Conservation (phyloP, 805 yeast species). For the Ogataea corticis region DNA sequence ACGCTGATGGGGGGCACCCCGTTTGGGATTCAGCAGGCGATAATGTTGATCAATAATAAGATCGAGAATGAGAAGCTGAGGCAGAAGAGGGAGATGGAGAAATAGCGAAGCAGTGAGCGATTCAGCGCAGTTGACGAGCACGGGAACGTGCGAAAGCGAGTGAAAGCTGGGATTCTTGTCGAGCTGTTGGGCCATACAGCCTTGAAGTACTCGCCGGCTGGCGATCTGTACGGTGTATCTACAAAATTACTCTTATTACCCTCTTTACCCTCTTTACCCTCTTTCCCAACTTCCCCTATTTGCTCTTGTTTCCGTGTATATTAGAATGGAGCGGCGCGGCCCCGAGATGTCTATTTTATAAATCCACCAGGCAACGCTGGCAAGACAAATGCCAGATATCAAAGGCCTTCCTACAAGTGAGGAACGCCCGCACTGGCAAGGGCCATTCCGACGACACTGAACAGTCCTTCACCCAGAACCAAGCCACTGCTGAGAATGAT, state of each 20-base stretch:
- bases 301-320: neutral
- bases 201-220: too few relatives aligned
- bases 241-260: too few relatives aligned
- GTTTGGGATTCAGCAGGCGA: slow-evolving; percentile 70
- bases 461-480: slow-evolving; percentile 90
- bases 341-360: neutral
- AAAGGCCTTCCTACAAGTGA: slow-evolving; percentile 39
- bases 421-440: slow-evolving; percentile 70
- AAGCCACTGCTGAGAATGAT: slow-evolving; percentile 90
- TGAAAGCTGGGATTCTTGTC: too few relatives aligned
- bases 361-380: too few relatives aligned
- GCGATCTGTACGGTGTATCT: too few relatives aligned
- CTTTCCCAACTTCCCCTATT: neutral
- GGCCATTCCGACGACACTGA: slow-evolving; percentile 79
- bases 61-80: slow-evolving; percentile 60
- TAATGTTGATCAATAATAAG: slow-evolving; percentile 68
- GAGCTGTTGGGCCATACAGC: too few relatives aligned
- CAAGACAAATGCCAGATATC: too few relatives aligned
- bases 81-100: slow-evolving; percentile 26
- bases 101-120: neutral
- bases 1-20: slow-evolving; percentile 63
- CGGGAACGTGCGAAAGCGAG: too few relatives aligned
- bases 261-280: too few relatives aligned
- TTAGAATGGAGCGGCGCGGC: too few relatives aligned
- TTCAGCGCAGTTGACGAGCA: too few relatives aligned